These are phyloP conservation scores for Castanopsis chinensis DNA, from an alignment of 306 rosid species.

Conservation along the genomic window DNA sequence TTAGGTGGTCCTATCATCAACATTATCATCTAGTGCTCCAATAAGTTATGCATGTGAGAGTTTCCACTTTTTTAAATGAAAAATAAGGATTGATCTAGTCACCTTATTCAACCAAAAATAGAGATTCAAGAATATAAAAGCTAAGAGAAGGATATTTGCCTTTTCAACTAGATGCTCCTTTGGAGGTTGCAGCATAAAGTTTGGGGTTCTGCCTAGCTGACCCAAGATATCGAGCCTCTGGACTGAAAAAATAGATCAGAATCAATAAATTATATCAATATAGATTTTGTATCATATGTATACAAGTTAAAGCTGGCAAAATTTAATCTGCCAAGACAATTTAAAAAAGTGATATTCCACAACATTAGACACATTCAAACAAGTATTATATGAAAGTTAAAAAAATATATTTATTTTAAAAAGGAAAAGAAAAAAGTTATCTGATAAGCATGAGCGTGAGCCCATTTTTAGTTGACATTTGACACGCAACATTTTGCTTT, in stretches of 20 bases:
- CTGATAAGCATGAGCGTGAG: too few species aligned
- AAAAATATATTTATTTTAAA: not conserved
- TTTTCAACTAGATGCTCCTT: slow-evolving; percentile 75
- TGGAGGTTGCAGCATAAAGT: slow-evolving; percentile 57
- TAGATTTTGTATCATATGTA: not conserved
- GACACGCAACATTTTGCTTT: not conserved
- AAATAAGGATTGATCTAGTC: slow-evolving; percentile 12
- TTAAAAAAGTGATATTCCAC: not conserved
- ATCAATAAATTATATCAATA: not conserved
- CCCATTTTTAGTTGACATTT: too few species aligned
- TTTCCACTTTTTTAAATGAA: not conserved
- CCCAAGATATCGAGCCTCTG: slow-evolving; percentile 41
- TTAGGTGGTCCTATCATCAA: not conserved
- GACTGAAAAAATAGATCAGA: slow-evolving; percentile 32
- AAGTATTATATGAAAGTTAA: not conserved
- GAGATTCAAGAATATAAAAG: not conserved
- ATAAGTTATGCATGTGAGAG: not conserved
- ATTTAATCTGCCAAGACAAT: not conserved
- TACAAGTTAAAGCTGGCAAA: not conserved
- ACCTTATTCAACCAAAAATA: slow-evolving; percentile 1
- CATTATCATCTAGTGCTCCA: not conserved
- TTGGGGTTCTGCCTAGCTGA: slow-evolving; percentile 40
- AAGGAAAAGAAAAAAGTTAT: too few species aligned
- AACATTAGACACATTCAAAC: not conserved
- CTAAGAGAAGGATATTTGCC: slow-evolving; percentile 31